Base-by-base conservation (phyloP, 1,139 yeast genomes). In the Sugiyamaella pinicola region DNA sequence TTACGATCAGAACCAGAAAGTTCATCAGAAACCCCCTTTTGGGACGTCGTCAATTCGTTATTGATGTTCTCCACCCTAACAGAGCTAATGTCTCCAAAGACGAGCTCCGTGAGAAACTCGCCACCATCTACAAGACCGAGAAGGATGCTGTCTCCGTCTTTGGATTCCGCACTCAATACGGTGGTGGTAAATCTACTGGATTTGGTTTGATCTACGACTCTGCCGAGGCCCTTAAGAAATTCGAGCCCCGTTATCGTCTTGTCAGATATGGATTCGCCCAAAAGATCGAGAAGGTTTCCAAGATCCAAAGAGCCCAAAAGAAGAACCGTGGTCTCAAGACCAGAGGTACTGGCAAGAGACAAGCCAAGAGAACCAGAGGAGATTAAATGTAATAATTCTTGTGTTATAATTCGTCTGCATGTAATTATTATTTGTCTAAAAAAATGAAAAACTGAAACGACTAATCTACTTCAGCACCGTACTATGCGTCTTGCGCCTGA, bases 301-400 rank as follows among this genome's bases (percentile, higher is more conserved):
- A 98, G 90, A 97, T 91, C 84, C 99, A 95, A 84, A 90, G 99
- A 85, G 95, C 95, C 82, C 99, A 93, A 87, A 89, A 88, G 91
- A 93, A 93, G 93, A 93, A 93, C 96, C 91, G 98, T 85, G 96
- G 88, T 74, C 85, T 86, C 90, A 93, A 93, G 87, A 78, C 87
- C 86, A 89, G 91, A 74, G 99, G 99, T 86, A 93, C 99, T 73
- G 95, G 91, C 75, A 86, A 82, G 79, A 85, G 89, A 78, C 87
- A 87, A 80, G 95, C 96, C 77, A 89, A 89, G 80, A 71, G 68
- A 59, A 60, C 63, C 55, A 48, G 61, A 54, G 61, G 60, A 53
- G 60, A 59, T 41, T 58, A 58, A 58, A 49, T 40, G 49, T 49
- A 52, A 43, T 48, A 35, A 55, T 49, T 31, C 29, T 49, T 40